Base-by-base conservation (phyloP, 2,329 filamentous ascomycete genomes). In the Talaromyces marneffei region DNA sequence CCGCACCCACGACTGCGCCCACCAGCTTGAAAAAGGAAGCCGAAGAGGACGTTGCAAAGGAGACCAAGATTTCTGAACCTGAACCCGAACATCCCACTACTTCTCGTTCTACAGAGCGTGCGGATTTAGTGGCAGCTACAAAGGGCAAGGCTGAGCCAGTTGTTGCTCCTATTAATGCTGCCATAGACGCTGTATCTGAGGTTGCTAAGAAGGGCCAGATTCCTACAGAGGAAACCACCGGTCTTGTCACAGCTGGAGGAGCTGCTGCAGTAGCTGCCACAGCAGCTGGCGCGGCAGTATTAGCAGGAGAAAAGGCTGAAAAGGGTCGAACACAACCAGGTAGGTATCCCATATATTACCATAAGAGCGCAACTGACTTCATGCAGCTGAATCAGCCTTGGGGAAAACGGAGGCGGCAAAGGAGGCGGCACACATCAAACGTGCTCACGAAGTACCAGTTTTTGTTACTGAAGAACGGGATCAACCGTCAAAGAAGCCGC, bases 401-500 rank as follows among this genome's bases (percentile, higher is more conserved):
- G 50, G 46, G 5, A 55, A 46, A 27, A 16, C 20, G 3, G 42
- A 55, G 5, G 7, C 18, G 6, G n/a, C 52, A 18, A 37, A 48
- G 10, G 39, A 53, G 3, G 37, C 35, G 10, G 18, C 64, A 9
- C 71, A 74, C 42, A 50, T 62, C 35, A 75, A 75, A 69, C 72
- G 73, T 25, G 71, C 73, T n/a, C 72, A 74, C 56, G 73, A 75
- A 65, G 72, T 65, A 55, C 69, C 70, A 39, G 61, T 69, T 50
- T 69, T 72, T 62, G 63, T 66, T 20, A 69, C 65, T 52, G 69
- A 72, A 40, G 71, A 75, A 20, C 65, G 66, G 33, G 61, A 67
- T 55, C 72, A 73, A 64, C 73, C 72, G 33, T 65, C 66, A 63
- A 75, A 75, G 67, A 74, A 74, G 23, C 61, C 69, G 64, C 74